phyloP scores from a whole-genome alignment of 108 stramenopile species.

The Conticribra weissflogii region DNA sequence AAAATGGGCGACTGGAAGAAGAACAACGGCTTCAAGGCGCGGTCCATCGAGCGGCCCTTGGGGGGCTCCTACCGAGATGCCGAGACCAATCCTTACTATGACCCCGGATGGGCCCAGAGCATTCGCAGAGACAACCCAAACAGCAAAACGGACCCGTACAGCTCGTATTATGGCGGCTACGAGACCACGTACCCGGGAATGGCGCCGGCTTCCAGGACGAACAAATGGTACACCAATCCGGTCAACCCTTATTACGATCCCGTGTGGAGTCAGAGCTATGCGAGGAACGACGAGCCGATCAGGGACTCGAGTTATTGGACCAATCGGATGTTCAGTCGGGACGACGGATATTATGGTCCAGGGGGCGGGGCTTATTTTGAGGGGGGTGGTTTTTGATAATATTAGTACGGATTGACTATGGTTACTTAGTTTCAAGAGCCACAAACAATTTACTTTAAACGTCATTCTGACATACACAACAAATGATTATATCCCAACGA shows the following conservation, averaged over 20 bases:
- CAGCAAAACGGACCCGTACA: constrained; percentile 12
- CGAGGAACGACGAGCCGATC: constrained; percentile 9
- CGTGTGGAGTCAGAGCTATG: constrained; percentile 45
- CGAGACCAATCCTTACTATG: constrained; percentile 41
- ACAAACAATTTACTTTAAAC: too few relatives aligned
- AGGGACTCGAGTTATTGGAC: neutral
- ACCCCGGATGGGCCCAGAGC: constrained; percentile 44
- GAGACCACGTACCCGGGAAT: constrained; percentile 29
- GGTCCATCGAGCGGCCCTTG: constrained; percentile 9
- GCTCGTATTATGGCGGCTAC: constrained; percentile 10
- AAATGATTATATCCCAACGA: too few relatives aligned
- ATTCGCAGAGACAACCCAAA: constrained; percentile 31
- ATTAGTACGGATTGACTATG: too few relatives aligned
- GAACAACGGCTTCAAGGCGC: constrained; percentile 18
- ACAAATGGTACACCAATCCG: constrained; percentile 38
- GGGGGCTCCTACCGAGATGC: constrained; percentile 22
- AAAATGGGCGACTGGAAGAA: neutral
- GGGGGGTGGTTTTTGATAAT: too few relatives aligned
- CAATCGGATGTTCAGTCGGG: neutral
- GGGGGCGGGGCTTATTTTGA: too few relatives aligned
- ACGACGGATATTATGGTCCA: too few relatives aligned
- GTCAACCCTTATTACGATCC: constrained; percentile 47
- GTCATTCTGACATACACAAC: too few relatives aligned
- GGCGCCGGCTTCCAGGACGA: constrained; percentile 4
- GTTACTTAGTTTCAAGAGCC: too few relatives aligned